These are phyloP conservation scores for Aspergillus biplanus DNA, from an alignment of 495 filamentous ascomycete species.

Conservation along the genomic window DNA sequence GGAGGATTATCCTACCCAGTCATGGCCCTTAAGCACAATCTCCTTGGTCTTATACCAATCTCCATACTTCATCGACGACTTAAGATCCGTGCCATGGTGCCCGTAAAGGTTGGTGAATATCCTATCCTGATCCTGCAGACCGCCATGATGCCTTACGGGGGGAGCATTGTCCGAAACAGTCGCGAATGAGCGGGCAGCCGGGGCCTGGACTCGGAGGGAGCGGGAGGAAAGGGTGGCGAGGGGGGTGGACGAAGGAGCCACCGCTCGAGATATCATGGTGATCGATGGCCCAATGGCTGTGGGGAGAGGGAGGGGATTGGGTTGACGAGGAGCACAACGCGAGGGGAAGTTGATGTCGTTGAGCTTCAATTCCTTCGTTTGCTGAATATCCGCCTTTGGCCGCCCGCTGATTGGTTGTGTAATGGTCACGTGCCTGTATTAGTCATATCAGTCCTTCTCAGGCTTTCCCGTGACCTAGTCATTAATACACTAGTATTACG, in stretches of 20 bases:
- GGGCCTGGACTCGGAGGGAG: slow-evolving; percentile 54
- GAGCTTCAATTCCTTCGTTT: slow-evolving; percentile 48
- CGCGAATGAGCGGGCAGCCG: slow-evolving; percentile 71
- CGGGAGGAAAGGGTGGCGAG: slow-evolving; percentile 59
- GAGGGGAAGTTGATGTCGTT: slow-evolving; percentile 25
- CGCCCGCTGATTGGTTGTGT: slow-evolving; percentile 39
- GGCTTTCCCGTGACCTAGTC: neutral
- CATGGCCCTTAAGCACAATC: slow-evolving; percentile 93
- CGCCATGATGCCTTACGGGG: slow-evolving; percentile 76
- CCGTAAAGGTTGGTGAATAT: slow-evolving; percentile 99
- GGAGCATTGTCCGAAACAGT: slow-evolving; percentile 82
- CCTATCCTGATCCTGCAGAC: slow-evolving; percentile 90
- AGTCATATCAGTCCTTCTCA: slow-evolving; percentile 22
- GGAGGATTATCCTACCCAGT: slow-evolving; percentile 68
- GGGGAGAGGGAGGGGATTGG: slow-evolving; percentile 28
- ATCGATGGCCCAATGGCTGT: slow-evolving; percentile 38
- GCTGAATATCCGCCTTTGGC: slow-evolving; percentile 53
- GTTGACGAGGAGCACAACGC: slow-evolving; percentile 30
- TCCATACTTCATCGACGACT: slow-evolving; percentile 95
- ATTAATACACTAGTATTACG: slow-evolving; percentile 3
- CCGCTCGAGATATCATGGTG: slow-evolving; percentile 57
- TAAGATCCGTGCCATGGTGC: slow-evolving; percentile 86
- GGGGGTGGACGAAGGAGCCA: slow-evolving; percentile 51
- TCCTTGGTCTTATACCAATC: slow-evolving; percentile 99
- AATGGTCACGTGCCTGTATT: slow-evolving; percentile 31